These are phyloP conservation scores for Paramecium tetraurelia DNA, from an alignment of 73 alveolate genomes.

Conservation along the genomic window DNA sequence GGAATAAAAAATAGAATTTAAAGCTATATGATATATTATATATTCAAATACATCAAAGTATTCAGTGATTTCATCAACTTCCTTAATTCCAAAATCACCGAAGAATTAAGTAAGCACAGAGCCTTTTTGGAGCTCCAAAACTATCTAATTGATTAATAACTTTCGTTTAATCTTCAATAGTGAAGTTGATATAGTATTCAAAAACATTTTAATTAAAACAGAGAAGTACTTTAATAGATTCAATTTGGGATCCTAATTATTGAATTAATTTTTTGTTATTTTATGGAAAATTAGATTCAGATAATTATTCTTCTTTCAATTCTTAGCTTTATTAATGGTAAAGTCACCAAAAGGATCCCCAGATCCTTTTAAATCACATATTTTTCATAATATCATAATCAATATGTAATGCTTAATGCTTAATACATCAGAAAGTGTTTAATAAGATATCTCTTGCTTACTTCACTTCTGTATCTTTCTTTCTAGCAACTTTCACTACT, in stretches of 20 bases:
- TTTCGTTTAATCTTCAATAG: background rate
- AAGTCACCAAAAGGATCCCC: conserved; percentile 25
- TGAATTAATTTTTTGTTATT: background rate
- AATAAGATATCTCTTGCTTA: background rate
- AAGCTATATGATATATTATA: background rate
- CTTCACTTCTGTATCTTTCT: conserved; percentile 34
- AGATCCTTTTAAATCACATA: background rate
- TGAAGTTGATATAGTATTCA: background rate
- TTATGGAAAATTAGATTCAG: background rate
- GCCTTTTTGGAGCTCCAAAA: background rate
- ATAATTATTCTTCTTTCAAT: background rate
- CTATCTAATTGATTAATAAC: background rate
- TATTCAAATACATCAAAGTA: background rate
- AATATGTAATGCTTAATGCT: background rate
- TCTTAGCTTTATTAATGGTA: background rate
- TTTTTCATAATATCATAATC: background rate
- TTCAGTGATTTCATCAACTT: conserved; percentile 27
- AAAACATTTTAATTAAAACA: too few species aligned
- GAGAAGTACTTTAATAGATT: too few species aligned
- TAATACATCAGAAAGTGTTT: background rate
- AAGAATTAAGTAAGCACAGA: background rate
- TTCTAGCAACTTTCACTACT: conserved; percentile 42
- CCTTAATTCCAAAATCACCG: conserved; percentile 1
- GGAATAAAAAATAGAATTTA: background rate
- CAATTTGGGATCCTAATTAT: conserved; percentile 14